Evolutionary conservation across 1,284 basidiomycete genomes (phyloP).

Genomic region (Neonothopanus nambi): DNA sequence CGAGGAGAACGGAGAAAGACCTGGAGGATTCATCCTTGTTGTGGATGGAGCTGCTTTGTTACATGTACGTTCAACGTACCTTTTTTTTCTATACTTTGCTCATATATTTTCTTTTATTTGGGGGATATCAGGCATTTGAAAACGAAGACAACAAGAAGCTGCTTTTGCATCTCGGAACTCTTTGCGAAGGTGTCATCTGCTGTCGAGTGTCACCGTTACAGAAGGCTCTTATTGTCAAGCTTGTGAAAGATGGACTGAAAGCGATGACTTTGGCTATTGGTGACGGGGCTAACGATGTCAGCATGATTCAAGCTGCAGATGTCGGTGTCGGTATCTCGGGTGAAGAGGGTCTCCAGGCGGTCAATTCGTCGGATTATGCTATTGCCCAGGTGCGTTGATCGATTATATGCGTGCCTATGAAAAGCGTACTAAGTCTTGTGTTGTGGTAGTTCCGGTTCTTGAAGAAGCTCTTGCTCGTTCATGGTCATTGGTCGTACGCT

Average conservation of each 20-base stretch:
- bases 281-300: conserved; percentile 95
- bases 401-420: background rate
- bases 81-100: background rate
- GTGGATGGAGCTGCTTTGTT: conserved; percentile 66
- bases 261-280: conserved; percentile 95
- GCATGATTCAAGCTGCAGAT: conserved; percentile 94
- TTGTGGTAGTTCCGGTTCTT: conserved; percentile 90
- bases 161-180: conserved; percentile 82
- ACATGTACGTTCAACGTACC: conserved; percentile 8
- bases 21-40: conserved; percentile 78
- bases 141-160: conserved; percentile 78
- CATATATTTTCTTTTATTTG: background rate
- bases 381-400: conserved; percentile 75
- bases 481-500: conserved; percentile 98
- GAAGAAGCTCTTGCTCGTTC: conserved; percentile 87
- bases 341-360: conserved; percentile 95
- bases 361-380: conserved; percentile 96
- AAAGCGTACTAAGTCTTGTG: conserved; percentile 5
- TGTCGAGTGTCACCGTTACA: conserved; percentile 97
- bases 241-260: conserved; percentile 90
- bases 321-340: conserved; percentile 95
- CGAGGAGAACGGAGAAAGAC: conserved; percentile 63
- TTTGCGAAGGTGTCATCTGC: conserved; percentile 95
- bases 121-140: conserved; percentile 56
- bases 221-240: conserved; percentile 90